Evolutionary conservation across 129 eudicot genomes (phyloP).

Genomic region (Glebionis coronaria): DNA sequence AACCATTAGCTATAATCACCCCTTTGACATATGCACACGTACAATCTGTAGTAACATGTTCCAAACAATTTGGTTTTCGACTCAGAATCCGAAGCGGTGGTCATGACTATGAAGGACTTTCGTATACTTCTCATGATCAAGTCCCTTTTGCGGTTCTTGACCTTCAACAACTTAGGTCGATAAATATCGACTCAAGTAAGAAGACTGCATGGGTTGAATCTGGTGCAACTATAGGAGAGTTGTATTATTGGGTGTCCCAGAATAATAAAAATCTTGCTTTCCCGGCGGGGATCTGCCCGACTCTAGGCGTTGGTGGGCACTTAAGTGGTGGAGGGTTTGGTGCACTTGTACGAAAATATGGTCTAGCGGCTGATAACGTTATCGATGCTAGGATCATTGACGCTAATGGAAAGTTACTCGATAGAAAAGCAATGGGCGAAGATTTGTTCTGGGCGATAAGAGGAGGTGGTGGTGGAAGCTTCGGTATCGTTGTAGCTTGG

Average conservation of each 20-base stretch:
- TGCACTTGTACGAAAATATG: neutral
- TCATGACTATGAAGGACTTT: neutral
- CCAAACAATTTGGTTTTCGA: neutral
- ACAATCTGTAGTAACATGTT: neutral
- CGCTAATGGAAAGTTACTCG: neutral
- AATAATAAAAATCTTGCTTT: neutral
- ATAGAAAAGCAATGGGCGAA: neutral
- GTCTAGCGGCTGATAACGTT: too few relatives aligned
- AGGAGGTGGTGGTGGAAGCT: too few relatives aligned
- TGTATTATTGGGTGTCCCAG: slow-evolving; percentile 3
- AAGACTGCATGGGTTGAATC: slow-evolving; percentile 2
- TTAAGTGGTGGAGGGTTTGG: slow-evolving; percentile 4
- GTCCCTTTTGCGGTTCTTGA: slow-evolving; percentile 1
- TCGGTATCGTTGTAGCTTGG: too few relatives aligned
- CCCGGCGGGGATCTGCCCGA: neutral
- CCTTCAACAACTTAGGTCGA: neutral
- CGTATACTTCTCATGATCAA: neutral
- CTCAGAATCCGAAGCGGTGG: slow-evolving; percentile 7
- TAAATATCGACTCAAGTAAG: neutral
- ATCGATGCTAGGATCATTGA: slow-evolving; percentile 3
- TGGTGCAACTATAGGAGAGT: neutral
- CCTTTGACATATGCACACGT: too few relatives aligned
- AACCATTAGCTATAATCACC: too few relatives aligned
- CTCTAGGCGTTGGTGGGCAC: neutral
- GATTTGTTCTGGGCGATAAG: too few relatives aligned